phyloP scores from a whole-genome alignment of 2,329 filamentous ascomycete genomes.

The Orbilia quercus region DNA sequence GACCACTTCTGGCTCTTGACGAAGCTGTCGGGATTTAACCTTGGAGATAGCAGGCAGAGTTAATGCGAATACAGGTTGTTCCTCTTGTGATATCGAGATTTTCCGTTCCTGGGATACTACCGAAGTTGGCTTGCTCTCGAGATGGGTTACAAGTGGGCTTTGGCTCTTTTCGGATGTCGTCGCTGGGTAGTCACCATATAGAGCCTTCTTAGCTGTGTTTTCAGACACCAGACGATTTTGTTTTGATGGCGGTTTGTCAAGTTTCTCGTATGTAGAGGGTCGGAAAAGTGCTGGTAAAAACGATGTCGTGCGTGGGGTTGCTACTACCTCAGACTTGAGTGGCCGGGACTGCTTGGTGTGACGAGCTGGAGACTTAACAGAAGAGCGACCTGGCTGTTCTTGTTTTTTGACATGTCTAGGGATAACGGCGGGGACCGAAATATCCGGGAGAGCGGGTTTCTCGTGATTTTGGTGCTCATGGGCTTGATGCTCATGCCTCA shows the following conservation, averaged over 20 bases:
- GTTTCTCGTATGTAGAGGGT: constrained; percentile 18
- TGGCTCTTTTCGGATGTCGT: too few species aligned
- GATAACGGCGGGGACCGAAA: background rate
- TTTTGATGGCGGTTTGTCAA: constrained; percentile 23
- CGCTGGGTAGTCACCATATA: too few species aligned
- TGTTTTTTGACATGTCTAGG: background rate
- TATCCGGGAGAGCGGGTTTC: background rate
- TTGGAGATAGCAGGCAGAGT: too few species aligned
- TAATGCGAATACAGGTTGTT: too few species aligned
- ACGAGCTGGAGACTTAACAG: background rate
- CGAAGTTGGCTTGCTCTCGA: too few species aligned
- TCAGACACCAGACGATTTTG: background rate
- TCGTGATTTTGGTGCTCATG: background rate
- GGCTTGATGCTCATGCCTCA: background rate
- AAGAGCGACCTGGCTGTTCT: background rate
- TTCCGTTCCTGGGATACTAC: too few species aligned
- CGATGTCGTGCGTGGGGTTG: constrained; percentile 4
- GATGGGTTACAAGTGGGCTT: too few species aligned
- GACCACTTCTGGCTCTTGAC: too few species aligned
- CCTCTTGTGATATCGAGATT: too few species aligned
- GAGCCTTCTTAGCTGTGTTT: background rate
- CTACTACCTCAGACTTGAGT: background rate
- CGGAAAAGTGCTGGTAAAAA: constrained; percentile 38
- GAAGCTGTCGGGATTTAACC: too few species aligned
- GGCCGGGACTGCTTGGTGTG: background rate